Conservation (phyloP, 805 yeast genomes). For the Ogataea salicorniae region DNA sequence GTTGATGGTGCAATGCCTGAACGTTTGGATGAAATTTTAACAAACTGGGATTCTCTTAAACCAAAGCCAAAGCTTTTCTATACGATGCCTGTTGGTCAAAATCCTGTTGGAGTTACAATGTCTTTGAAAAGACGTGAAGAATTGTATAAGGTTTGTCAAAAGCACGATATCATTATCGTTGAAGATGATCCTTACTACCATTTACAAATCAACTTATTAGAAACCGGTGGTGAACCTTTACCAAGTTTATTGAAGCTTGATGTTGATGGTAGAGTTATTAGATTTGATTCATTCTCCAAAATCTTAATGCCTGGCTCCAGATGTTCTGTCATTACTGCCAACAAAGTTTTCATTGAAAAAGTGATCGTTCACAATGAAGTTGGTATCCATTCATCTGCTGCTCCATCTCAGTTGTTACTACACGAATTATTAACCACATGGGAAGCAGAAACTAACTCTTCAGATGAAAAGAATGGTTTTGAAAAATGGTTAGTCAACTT, state of each 20-base stretch:
- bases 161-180: slow-evolving; percentile 63
- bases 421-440: slow-evolving; percentile 58
- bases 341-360: slow-evolving; percentile 47
- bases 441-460: slow-evolving; percentile 24
- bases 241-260: slow-evolving; percentile 69
- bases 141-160: slow-evolving; percentile 56
- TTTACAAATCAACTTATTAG: slow-evolving; percentile 52
- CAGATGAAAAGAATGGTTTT: slow-evolving; percentile 49
- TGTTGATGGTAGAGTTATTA: slow-evolving; percentile 68
- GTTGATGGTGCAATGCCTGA: slow-evolving; percentile 73
- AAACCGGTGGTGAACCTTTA: slow-evolving; percentile 40
- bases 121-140: slow-evolving; percentile 49
- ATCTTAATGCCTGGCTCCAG: slow-evolving; percentile 75
- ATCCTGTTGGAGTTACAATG: slow-evolving; percentile 76
- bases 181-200: slow-evolving; percentile 90
- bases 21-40: slow-evolving; percentile 54
- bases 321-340: slow-evolving; percentile 70
- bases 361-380: slow-evolving; percentile 60
- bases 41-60: slow-evolving; percentile 48
- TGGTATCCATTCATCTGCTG: slow-evolving; percentile 68
- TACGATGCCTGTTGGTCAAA: slow-evolving; percentile 78
- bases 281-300: slow-evolving; percentile 77
- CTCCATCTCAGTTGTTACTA: slow-evolving; percentile 59
- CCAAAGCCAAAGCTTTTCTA: slow-evolving; percentile 56
- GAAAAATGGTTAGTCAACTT: slow-evolving; percentile 64